Evolutionary conservation across 176 grass and related monocot genomes (phyloP).

Genomic region (Eragrostis nindensis): DNA sequence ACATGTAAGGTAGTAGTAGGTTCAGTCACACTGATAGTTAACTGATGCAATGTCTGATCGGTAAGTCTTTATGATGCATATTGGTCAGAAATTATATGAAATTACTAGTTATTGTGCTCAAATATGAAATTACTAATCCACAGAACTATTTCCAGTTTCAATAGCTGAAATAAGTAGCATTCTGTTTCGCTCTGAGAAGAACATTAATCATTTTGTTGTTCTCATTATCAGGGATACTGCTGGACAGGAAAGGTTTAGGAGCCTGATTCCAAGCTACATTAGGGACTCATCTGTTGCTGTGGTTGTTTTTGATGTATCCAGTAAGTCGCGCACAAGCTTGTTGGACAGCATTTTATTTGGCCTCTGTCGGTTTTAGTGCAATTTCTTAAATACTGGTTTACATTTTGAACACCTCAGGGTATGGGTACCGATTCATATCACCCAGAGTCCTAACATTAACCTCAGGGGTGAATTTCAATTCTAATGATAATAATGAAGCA

Average conservation of each 20-base stretch:
- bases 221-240: slow-evolving; percentile 66
- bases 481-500: background rate
- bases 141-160: background rate
- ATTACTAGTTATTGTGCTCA: background rate
- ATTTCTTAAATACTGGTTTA: background rate
- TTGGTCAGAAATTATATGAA: background rate
- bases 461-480: background rate
- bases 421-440: background rate
- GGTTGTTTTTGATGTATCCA: slow-evolving; percentile 33
- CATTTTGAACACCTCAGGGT: background rate
- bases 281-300: slow-evolving; percentile 55
- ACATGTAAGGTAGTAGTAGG: background rate
- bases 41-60: background rate
- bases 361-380: background rate
- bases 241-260: slow-evolving; percentile 81
- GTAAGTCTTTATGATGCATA: background rate
- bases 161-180: background rate
- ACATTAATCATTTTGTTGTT: background rate
- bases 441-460: background rate
- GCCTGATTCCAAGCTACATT: slow-evolving; percentile 79
- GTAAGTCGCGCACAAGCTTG: slow-evolving; percentile 36
- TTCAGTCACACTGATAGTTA: slow-evolving; percentile 1
- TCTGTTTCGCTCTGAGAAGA: background rate
- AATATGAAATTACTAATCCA: background rate
- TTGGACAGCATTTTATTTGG: slow-evolving; percentile 29